phyloP scores from a whole-genome alignment of 1,284 basidiomycete genomes.

The Ganoderma lingzhi region DNA sequence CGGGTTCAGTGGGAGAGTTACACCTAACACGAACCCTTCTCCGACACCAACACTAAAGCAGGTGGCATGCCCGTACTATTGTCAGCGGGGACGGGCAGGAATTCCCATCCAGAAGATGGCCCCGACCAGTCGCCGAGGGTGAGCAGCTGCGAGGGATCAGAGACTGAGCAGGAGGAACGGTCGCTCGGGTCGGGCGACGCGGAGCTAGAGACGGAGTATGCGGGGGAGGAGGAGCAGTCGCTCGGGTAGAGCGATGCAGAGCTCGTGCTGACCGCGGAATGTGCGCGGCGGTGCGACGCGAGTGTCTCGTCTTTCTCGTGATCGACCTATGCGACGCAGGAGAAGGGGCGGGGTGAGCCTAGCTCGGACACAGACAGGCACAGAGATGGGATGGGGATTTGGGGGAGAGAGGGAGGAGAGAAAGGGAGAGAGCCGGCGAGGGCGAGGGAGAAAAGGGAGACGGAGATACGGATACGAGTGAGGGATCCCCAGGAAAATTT shows the following conservation, averaged over 20 bases:
- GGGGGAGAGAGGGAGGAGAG: not conserved
- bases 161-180: not conserved
- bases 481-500: not conserved
- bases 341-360: not conserved
- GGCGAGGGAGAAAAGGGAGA: not conserved
- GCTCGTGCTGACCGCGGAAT: slow-evolving; percentile 23
- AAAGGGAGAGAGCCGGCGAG: not conserved
- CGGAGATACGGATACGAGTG: not conserved
- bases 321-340: slow-evolving; percentile 20
- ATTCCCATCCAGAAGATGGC: too few relatives aligned
- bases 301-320: slow-evolving; percentile 26
- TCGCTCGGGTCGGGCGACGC: too few relatives aligned
- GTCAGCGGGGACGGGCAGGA: not conserved
- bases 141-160: slow-evolving; percentile 22
- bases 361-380: too few relatives aligned
- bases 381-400: not conserved
- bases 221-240: slow-evolving; percentile 31
- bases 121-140: slow-evolving; percentile 26
- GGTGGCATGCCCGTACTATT: too few relatives aligned
- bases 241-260: slow-evolving; percentile 28
- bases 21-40: not conserved
- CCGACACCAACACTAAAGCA: not conserved
- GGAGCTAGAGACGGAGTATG: slow-evolving; percentile 23
- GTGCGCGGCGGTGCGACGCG: not conserved
- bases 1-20: not conserved